A percentile compares a stretch with the other conserved stretches of the same genome.
phyloP scores from a whole-genome alignment of 78 protist species.

The Diacronema lutheri region DNA sequence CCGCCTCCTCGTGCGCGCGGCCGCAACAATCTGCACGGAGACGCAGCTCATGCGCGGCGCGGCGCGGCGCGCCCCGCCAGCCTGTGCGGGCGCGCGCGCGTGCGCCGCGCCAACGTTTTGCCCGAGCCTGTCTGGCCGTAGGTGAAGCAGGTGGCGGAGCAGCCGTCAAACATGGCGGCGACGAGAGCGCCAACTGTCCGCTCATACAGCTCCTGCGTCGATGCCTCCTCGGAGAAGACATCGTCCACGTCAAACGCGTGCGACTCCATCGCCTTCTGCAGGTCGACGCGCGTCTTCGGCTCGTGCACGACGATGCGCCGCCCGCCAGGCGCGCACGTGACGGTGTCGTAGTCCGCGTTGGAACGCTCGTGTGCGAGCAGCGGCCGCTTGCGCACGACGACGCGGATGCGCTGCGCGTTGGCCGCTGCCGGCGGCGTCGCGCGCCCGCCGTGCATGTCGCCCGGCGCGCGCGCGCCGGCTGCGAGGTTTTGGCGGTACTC shows the following conservation, averaged over 20 bases:
- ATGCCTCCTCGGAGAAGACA: not conserved
- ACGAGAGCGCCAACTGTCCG: not conserved
- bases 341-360: not conserved
- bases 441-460: too few species aligned
- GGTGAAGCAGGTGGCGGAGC: not conserved
- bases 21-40: too few species aligned
- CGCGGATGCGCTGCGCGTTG: conserved; percentile 53
- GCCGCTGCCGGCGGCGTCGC: too few species aligned
- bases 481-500: too few species aligned
- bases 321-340: not conserved
- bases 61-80: not conserved
- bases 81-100: not conserved
- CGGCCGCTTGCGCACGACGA: conserved; percentile 90
- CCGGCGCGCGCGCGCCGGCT: too few species aligned
- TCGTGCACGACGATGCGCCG: not conserved
- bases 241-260: not conserved
- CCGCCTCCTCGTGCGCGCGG: too few species aligned
- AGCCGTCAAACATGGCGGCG: not conserved
- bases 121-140: not conserved
- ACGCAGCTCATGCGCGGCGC: too few species aligned
- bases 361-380: conserved; percentile 2
- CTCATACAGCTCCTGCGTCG: not conserved
- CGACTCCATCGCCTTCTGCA: not conserved
- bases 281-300: not conserved
- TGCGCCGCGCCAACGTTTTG: not conserved